Percentiles rank a stretch among this genome's conserved stretches.
Conservation (phyloP, 306 rosid species). For the Gynostemma pentaphyllum region DNA sequence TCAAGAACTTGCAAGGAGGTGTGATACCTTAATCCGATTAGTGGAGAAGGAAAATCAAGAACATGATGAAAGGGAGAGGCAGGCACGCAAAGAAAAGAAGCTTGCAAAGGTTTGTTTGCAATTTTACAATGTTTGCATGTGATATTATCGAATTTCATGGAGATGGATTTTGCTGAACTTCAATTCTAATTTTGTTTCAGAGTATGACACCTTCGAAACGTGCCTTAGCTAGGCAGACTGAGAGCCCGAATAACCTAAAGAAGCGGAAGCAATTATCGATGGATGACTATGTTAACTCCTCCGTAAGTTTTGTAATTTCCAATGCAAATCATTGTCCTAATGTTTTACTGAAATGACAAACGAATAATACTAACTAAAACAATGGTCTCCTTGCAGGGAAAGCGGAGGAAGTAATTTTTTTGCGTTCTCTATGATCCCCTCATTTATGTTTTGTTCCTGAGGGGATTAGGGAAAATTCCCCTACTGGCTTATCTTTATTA, state of each 20-base stretch:
- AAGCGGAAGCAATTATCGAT: conserved; percentile 80
- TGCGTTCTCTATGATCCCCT: not conserved
- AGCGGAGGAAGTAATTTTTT: conserved; percentile 51
- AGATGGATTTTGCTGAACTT: not conserved
- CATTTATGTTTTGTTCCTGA: not conserved
- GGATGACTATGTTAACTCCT: conserved; percentile 59
- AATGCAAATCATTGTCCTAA: not conserved
- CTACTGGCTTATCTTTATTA: not conserved
- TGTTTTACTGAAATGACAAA: not conserved
- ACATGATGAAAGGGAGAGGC: conserved; percentile 91
- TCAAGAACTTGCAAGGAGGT: conserved; percentile 96
- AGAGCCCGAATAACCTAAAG: conserved; percentile 52
- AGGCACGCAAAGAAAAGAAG: conserved; percentile 97
- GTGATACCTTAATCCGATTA: conserved; percentile 85
- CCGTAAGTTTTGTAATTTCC: conserved; percentile 30
- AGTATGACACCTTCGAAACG: conserved; percentile 84
- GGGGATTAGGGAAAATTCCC: not conserved
- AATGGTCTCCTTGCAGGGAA: conserved; percentile 42
- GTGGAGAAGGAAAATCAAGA: conserved; percentile 99
- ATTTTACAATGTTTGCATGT: not conserved
- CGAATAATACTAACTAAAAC: conserved; percentile 14
- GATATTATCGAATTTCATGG: not conserved
- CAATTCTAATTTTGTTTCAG: conserved; percentile 32
- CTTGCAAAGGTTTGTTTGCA: conserved; percentile 66
- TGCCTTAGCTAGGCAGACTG: conserved; percentile 53